phyloP scores from a whole-genome alignment of 805 yeast species.

The Hanseniaspora nectarophila region DNA sequence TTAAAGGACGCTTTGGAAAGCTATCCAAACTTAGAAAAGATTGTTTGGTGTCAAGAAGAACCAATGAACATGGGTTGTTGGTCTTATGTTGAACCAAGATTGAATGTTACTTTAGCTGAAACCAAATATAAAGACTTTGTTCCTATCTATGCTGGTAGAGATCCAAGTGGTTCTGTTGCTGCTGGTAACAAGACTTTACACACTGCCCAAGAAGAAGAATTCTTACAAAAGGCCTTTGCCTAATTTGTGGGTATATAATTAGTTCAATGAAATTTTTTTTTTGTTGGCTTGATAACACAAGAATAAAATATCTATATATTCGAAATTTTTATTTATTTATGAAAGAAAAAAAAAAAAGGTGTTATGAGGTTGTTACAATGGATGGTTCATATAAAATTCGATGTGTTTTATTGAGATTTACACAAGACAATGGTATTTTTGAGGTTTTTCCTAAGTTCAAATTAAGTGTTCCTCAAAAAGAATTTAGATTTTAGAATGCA shows the following conservation, averaged over 20 bases:
- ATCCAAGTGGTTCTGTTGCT: constrained; percentile 96
- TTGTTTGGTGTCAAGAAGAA: constrained; percentile 97
- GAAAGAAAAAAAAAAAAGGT: neutral
- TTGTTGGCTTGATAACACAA: neutral
- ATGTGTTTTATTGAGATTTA: too few species aligned
- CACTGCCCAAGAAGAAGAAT: constrained; percentile 73
- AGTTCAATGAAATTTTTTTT: too few species aligned
- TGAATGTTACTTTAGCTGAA: constrained; percentile 62
- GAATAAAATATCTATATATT: neutral
- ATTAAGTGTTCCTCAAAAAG: too few species aligned
- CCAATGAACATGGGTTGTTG: constrained; percentile 94
- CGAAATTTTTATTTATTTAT: neutral
- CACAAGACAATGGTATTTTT: too few species aligned
- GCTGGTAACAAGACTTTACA: constrained; percentile 92
- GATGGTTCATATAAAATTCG: too few species aligned
- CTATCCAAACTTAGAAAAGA: constrained; percentile 73
- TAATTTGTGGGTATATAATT: too few species aligned
- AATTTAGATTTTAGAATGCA: too few species aligned
- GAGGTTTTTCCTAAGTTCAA: too few species aligned
- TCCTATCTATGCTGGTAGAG: constrained; percentile 89
- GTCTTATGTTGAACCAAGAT: constrained; percentile 71
- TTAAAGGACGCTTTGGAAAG: constrained; percentile 68
- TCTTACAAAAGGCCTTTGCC: constrained; percentile 64
- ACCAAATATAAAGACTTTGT: constrained; percentile 49
- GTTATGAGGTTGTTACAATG: too few species aligned